Base-by-base conservation (phyloP, 2,329 filamentous ascomycete genomes). In the Monilinia laxa region DNA sequence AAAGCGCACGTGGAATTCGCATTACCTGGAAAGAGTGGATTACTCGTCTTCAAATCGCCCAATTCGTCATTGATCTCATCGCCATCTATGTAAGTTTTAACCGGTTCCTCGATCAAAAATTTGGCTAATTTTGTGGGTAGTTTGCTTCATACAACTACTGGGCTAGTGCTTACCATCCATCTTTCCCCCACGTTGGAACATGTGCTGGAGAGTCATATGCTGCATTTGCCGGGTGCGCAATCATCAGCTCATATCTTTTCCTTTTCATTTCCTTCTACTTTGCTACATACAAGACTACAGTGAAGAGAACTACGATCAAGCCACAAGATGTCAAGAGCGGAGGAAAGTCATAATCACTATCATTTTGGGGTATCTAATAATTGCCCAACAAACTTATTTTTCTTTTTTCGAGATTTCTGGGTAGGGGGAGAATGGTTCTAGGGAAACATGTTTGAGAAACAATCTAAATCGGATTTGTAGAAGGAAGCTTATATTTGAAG, bases 21-120 rank as follows among this genome's bases (percentile, higher is more conserved):
- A 95, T 97, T 81, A 97, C 93, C 93, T 98, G 94, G 94, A 98
- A 98, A 89, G 92, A 97, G 82, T 98, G 94, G 90, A 96, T 98
- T 78, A 98, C 94, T 74, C 91, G 93, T 77, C 90, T 97, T 77
- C 94, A 98, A 82, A 98, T 98, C 80, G 87, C 91, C 75, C 94
- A 98, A 80, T 98, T 98, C 82, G 86, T 98, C 79, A 93, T 98
- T 79, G 94, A 97, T 80, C 90, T 98, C 69, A 92, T 91, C 93
- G 87, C 64, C 64, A 28, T 68, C 71, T 67, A 55, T 28, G 56
- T 57, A 35, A 58, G n/a, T 45, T 25, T 14, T 7, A 4, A 45
- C 5, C 25, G 14, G 25, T 11, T 5, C 9, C 25, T 16, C 16
- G 20, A 20, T 12, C 20, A 12, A 3, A 14, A 71, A 31, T 38